Conservation (phyloP, 129 eudicot genomes). For the Flaveria sonorensis region DNA sequence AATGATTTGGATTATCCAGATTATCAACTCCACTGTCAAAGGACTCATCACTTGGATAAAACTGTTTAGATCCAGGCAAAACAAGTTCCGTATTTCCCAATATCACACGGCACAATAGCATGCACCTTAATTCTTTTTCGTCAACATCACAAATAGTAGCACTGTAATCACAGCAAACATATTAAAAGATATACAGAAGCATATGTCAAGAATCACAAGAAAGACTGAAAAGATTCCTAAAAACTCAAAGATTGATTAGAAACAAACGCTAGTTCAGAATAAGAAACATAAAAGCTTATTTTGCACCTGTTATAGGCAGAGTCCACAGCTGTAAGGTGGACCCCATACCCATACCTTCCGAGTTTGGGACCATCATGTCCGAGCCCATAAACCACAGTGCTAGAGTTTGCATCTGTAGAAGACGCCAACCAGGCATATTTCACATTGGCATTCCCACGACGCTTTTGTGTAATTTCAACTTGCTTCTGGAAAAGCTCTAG, state of each 20-base stretch:
- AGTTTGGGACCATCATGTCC: constrained; percentile 46
- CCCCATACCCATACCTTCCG: constrained; percentile 58
- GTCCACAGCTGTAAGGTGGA: constrained; percentile 50
- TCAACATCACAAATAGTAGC: constrained; percentile 59
- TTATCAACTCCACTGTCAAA: constrained; percentile 73
- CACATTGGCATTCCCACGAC: constrained; percentile 59
- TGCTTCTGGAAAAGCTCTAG: constrained; percentile 63
- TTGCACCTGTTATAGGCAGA: constrained; percentile 48
- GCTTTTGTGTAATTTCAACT: constrained; percentile 52
- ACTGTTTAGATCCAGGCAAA: constrained; percentile 53
- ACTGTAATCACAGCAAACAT: constrained; percentile 44
- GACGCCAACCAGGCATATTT: constrained; percentile 56
- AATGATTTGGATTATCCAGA: constrained; percentile 50
- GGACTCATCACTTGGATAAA: constrained; percentile 50
- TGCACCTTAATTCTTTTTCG: constrained; percentile 58
- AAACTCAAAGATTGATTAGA: neutral
- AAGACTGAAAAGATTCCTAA: neutral
- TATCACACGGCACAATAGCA: constrained; percentile 66
- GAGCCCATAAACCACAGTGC: constrained; percentile 48
- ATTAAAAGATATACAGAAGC: neutral
- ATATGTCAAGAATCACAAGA: neutral
- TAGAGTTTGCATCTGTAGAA: constrained; percentile 36
- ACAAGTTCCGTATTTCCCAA: constrained; percentile 63
- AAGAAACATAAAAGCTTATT: constrained; percentile 10
- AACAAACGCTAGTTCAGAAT: neutral